Conservation (phyloP, 2,329 filamentous ascomycete genomes). For the Curvularia sp. region DNA sequence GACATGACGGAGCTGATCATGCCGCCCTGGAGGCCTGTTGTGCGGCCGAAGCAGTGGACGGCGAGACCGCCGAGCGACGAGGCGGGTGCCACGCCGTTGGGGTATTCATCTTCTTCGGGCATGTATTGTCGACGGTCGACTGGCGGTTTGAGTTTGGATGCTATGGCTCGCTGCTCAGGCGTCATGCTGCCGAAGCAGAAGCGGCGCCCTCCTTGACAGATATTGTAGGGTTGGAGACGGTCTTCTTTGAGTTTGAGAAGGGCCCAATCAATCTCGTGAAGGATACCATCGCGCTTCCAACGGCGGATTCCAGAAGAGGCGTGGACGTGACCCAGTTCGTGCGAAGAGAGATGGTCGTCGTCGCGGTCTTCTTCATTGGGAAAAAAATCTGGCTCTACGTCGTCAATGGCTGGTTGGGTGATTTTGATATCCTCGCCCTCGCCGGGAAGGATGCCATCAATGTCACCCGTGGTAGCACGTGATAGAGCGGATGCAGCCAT, state of each 20-base stretch:
- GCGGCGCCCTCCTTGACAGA: conserved; percentile 64
- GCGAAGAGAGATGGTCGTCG: conserved; percentile 80
- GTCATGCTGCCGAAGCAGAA: conserved; percentile 42
- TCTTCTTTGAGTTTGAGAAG: conserved; percentile 79
- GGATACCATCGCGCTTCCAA: conserved; percentile 71
- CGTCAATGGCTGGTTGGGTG: conserved; percentile 90
- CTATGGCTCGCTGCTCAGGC: conserved; percentile 41
- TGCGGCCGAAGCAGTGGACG: conserved; percentile 89
- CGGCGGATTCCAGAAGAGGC: conserved; percentile 89
- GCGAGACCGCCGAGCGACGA: conserved; percentile 73
- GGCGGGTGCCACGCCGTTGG: conserved; percentile 66
- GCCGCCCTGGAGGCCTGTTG: conserved; percentile 81
- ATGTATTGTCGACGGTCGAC: conserved; percentile 46
- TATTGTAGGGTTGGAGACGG: conserved; percentile 74
- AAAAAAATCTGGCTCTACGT: conserved; percentile 83
- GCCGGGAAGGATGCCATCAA: conserved; percentile 76
- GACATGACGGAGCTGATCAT: conserved; percentile 79
- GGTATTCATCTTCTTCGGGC: conserved; percentile 55
- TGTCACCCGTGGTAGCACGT: conserved; percentile 65
- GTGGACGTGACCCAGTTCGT: conserved; percentile 81
- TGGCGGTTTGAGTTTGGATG: conserved; percentile 44
- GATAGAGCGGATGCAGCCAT: conserved; percentile 41
- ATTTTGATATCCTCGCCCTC: conserved; percentile 80
- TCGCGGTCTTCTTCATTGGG: conserved; percentile 75
- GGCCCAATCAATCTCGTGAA: conserved; percentile 96